Evolutionary conservation across 2,329 filamentous ascomycete genomes (phyloP).

Genomic region (Orbilia ellipsospora): DNA sequence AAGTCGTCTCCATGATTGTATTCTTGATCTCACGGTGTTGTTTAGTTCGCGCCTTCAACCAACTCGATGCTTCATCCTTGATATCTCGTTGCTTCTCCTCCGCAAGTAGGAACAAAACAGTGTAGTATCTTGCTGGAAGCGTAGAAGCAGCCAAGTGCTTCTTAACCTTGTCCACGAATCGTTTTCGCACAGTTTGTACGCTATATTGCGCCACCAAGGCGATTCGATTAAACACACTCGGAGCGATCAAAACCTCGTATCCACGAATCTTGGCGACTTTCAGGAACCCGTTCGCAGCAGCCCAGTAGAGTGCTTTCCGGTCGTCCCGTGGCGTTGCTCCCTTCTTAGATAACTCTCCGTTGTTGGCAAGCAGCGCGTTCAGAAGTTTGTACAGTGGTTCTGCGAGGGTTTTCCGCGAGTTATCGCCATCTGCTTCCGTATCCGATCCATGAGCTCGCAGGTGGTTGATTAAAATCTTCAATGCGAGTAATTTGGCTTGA

Average conservation of each 20-base stretch:
- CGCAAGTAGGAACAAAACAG: constrained; percentile 87
- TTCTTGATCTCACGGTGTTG: constrained; percentile 66
- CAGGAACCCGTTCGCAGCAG: constrained; percentile 81
- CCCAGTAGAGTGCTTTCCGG: constrained; percentile 80
- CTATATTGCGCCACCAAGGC: constrained; percentile 84
- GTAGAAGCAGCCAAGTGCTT: constrained; percentile 83
- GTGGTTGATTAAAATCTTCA: constrained; percentile 87
- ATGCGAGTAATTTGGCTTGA: constrained; percentile 81
- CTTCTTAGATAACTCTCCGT: constrained; percentile 82
- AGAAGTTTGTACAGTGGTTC: constrained; percentile 81
- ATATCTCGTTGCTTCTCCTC: constrained; percentile 84
- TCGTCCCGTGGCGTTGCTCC: constrained; percentile 81
- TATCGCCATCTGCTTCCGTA: constrained; percentile 61
- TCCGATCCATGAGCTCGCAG: constrained; percentile 70
- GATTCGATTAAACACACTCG: constrained; percentile 81
- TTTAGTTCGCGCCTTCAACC: constrained; percentile 84
- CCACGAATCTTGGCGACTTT: constrained; percentile 83
- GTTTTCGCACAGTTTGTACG: constrained; percentile 76
- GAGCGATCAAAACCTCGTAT: constrained; percentile 79
- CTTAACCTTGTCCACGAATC: constrained; percentile 86
- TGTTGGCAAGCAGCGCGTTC: constrained; percentile 76
- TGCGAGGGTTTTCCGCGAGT: constrained; percentile 67
- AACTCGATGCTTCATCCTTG: constrained; percentile 81
- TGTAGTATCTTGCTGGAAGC: constrained; percentile 82
- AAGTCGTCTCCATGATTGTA: constrained; percentile 79